phyloP scores from a whole-genome alignment of 2,329 filamentous ascomycete species.

The Talaromyces sp. region DNA sequence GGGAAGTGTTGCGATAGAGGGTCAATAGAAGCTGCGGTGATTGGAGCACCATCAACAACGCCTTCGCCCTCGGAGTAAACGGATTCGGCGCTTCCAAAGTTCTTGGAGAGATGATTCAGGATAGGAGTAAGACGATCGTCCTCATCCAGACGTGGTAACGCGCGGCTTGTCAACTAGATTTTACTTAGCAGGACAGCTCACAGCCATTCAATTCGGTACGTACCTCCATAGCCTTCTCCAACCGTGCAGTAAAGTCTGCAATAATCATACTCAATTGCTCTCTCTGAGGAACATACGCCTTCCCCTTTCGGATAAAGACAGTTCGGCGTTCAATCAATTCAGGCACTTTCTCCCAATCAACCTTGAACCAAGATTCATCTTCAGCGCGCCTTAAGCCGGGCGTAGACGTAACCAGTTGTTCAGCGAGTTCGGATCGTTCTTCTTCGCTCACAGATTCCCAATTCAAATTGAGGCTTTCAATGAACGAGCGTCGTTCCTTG shows the following conservation, averaged over 20 bases:
- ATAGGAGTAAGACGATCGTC: conserved; percentile 83
- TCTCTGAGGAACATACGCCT: conserved; percentile 82
- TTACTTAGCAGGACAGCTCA: neutral
- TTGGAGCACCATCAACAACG: conserved; percentile 65
- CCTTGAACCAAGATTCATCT: conserved; percentile 90
- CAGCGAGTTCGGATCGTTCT: conserved; percentile 67
- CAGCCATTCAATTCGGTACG: conserved; percentile 17
- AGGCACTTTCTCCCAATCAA: conserved; percentile 90
- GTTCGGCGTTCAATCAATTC: conserved; percentile 78
- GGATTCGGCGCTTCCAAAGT: conserved; percentile 88
- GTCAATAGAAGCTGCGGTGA: conserved; percentile 77
- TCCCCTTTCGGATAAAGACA: conserved; percentile 74
- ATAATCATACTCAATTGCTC: conserved; percentile 89
- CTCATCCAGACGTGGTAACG: conserved; percentile 87
- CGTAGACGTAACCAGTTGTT: conserved; percentile 60
- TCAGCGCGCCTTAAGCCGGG: conserved; percentile 54
- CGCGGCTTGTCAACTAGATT: conserved; percentile 75
- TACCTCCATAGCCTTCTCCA: conserved; percentile 83
- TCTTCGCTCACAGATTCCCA: conserved; percentile 80
- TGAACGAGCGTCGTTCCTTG: conserved; percentile 70
- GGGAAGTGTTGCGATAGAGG: conserved; percentile 77
- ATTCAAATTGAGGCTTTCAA: conserved; percentile 71
- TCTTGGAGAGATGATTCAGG: conserved; percentile 81
- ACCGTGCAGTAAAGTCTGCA: conserved; percentile 73
- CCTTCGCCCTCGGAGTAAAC: conserved; percentile 67